Conservation (phyloP, 371 early-diverging fungal genomes). For the Actinomortierella wolfii region DNA sequence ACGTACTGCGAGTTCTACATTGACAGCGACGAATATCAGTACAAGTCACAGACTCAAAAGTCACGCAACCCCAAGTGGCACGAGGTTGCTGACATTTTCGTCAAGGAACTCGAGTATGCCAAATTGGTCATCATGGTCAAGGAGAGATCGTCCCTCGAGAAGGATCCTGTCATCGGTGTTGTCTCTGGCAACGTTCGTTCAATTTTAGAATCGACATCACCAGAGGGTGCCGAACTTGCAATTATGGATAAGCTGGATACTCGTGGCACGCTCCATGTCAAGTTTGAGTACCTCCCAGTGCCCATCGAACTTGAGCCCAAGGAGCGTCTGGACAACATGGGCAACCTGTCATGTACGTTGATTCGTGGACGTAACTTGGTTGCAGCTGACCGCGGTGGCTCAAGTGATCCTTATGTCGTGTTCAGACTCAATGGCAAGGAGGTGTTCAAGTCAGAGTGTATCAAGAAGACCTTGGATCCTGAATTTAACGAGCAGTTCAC, state of each 20-base stretch:
- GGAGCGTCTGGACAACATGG: slow-evolving; percentile 63
- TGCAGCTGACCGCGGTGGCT: slow-evolving; percentile 64
- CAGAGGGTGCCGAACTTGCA: slow-evolving; percentile 47
- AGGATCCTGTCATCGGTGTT: slow-evolving; percentile 22
- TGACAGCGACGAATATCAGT: slow-evolving; percentile 44
- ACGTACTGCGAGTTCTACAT: slow-evolving; percentile 45
- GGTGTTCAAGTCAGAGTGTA: slow-evolving; percentile 73
- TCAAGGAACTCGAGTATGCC: slow-evolving; percentile 67
- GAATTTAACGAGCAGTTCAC: slow-evolving; percentile 80
- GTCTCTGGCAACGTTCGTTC: slow-evolving; percentile 21
- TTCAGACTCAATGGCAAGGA: slow-evolving; percentile 79
- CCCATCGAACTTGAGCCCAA: slow-evolving; percentile 54
- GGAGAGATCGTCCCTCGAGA: slow-evolving; percentile 30
- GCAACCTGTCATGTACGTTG: slow-evolving; percentile 52
- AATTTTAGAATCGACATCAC: slow-evolving; percentile 9
- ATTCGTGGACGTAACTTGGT: slow-evolving; percentile 53
- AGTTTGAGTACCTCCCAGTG: slow-evolving; percentile 59
- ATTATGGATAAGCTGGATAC: slow-evolving; percentile 37
- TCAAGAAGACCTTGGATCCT: slow-evolving; percentile 87
- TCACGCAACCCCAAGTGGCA: slow-evolving; percentile 42
- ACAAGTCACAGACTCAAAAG: slow-evolving; percentile 33
- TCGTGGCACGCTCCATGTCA: slow-evolving; percentile 50
- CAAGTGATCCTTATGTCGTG: slow-evolving; percentile 84
- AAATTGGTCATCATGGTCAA: slow-evolving; percentile 55
- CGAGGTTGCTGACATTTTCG: slow-evolving; percentile 55